Evolutionary conservation across 2,329 filamentous ascomycete species (phyloP), one percentile per base, ranked within the genome.

Genomic region (Atkinsonella texensis): DNA sequence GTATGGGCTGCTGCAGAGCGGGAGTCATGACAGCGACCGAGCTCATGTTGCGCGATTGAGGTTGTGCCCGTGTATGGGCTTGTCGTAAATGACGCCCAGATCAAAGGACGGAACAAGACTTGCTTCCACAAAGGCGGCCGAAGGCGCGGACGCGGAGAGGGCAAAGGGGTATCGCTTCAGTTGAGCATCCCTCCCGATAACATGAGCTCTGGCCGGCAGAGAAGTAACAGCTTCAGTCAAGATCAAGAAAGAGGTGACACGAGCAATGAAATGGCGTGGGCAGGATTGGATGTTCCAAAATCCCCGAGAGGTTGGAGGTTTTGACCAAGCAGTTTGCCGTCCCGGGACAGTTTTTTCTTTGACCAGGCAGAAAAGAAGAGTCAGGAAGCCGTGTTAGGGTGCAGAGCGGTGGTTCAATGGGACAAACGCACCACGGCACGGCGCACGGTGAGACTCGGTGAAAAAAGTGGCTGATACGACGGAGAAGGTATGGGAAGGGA

Each of bases 151-250:
- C 17, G 45, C 33, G 10, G 13, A 32, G 40, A 38, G 20, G 11
- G 2, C 17, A 18, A 50, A 33, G 42, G 33, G 15, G 33, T 42
- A 31, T 18, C 31, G 23, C 33, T 33, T 41, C 33, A 47, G 18
- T 23, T 15, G 41, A 46, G 13, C 53, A 54, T 52, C 42, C 17
- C 49, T 50, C 43, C 31, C 28, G 32, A 5, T 39, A 40, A 23
- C 28, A 46, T 32, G 35, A 43, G 48, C 53, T 54, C 51, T 53
- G 53, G 45, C 53, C 51, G 20, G 53, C 53, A 54, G 50, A 53
- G 53, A 44, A 45, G 20, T n/a, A 10, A 28, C n/a, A 28, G 40
- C 18, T 39, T 45, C 15, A 28, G 10, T n/a, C 38, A 11, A 43
- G 17, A 18, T 31, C 28, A 46, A 32, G 17, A 2, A 17, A 33